A percentile compares a stretch with the other conserved stretches of the same genome.
These are phyloP conservation scores for Leonotis leonurus DNA, from an alignment of 257 asterid genomes.

Conservation along the genomic window DNA sequence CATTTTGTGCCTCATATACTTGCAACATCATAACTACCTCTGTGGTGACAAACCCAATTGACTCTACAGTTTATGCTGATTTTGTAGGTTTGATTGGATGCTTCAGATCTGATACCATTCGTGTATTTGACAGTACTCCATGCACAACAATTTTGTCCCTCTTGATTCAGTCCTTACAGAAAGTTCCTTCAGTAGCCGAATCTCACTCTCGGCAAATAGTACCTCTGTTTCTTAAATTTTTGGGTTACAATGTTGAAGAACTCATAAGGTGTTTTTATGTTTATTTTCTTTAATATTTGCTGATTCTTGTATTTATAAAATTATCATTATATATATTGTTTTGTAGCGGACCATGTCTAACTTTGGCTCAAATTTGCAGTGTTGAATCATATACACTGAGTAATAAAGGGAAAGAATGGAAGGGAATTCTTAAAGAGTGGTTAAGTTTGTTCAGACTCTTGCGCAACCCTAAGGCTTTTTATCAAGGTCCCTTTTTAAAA, in stretches of 20 bases:
- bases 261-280: constrained; percentile 39
- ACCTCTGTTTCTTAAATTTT: constrained; percentile 71
- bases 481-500: constrained; percentile 48
- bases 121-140: constrained; percentile 51
- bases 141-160: constrained; percentile 41
- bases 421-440: constrained; percentile 68
- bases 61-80: constrained; percentile 10
- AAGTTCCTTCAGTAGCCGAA: constrained; percentile 60
- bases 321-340: not conserved
- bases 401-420: constrained; percentile 71
- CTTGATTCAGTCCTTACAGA: constrained; percentile 66
- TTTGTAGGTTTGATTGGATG: constrained; percentile 59
- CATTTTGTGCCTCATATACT: constrained; percentile 9
- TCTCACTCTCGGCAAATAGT: constrained; percentile 58
- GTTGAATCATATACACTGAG: constrained; percentile 34
- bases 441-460: constrained; percentile 56
- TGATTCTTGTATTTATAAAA: not conserved
- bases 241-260: constrained; percentile 57
- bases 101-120: constrained; percentile 37
- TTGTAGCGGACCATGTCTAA: constrained; percentile 8
- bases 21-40: not conserved
- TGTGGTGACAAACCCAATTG: constrained; percentile 2
- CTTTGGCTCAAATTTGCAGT: constrained; percentile 30
- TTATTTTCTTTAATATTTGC: not conserved
- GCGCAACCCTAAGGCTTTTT: constrained; percentile 60